Percentiles rank a stretch among this genome's conserved stretches.
Evolutionary conservation across 2,329 filamentous ascomycete genomes (phyloP).

Genomic region (Talaromyces sp.): DNA sequence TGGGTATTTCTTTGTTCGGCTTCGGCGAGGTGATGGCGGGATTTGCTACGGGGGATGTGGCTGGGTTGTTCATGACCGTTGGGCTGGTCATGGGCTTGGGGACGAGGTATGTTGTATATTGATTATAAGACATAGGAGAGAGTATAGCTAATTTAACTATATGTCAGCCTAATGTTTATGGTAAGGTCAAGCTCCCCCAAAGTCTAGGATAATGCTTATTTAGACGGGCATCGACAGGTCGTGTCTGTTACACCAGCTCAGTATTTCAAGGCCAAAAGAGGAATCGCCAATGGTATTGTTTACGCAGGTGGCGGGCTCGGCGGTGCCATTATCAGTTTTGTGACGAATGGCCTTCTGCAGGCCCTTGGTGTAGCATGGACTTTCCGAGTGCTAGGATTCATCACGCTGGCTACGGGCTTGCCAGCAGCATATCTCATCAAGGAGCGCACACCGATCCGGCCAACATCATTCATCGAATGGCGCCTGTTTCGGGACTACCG

Average conservation of each 20-base stretch:
- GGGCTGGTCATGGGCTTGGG: constrained; percentile 47
- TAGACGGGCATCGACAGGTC: constrained; percentile 46
- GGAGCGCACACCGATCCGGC: constrained; percentile 45
- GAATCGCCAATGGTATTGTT: constrained; percentile 56
- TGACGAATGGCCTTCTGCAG: constrained; percentile 54
- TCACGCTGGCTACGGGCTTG: constrained; percentile 50
- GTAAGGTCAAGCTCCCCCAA: constrained; percentile 27
- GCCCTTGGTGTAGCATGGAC: constrained; percentile 55
- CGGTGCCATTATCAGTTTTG: constrained; percentile 55
- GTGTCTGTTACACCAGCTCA: constrained; percentile 53
- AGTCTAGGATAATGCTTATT: neutral
- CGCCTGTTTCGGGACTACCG: constrained; percentile 48
- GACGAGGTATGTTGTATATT: constrained; percentile 27
- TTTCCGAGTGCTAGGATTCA: constrained; percentile 56
- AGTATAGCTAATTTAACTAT: neutral
- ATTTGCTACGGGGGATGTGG: constrained; percentile 44
- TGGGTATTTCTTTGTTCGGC: constrained; percentile 50
- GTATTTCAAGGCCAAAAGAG: constrained; percentile 56
- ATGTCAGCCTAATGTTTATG: constrained; percentile 36
- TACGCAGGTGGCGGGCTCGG: constrained; percentile 57
- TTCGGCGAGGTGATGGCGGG: constrained; percentile 46
- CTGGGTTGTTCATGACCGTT: constrained; percentile 46
- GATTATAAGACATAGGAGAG: neutral
- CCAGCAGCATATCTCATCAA: constrained; percentile 50
- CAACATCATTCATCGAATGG: constrained; percentile 48